Conservation (phyloP, 495 filamentous ascomycete genomes). For the Hyaloscypha bicolor region DNA sequence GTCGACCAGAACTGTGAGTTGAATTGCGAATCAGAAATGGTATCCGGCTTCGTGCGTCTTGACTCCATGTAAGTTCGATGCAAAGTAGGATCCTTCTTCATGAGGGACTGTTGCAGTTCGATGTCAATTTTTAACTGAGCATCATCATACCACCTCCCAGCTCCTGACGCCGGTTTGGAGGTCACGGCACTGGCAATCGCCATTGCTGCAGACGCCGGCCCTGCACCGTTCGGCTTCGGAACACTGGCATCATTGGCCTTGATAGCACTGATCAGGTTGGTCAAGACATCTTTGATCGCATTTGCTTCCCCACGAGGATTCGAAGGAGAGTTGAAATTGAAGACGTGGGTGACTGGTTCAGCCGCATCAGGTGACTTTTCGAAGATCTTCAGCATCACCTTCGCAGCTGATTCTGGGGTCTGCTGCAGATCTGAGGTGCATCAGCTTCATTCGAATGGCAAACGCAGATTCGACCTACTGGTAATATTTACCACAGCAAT, state of each 20-base stretch:
- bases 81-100: slow-evolving; percentile 73
- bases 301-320: slow-evolving; percentile 82
- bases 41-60: slow-evolving; percentile 74
- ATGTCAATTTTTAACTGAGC: slow-evolving; percentile 68
- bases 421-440: slow-evolving; percentile 76
- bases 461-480: slow-evolving; percentile 54
- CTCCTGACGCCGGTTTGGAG: slow-evolving; percentile 45
- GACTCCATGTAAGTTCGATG: slow-evolving; percentile 82
- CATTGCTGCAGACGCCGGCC: slow-evolving; percentile 48
- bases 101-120: slow-evolving; percentile 80
- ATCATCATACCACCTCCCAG: slow-evolving; percentile 74
- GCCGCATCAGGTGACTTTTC: slow-evolving; percentile 59
- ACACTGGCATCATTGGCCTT: slow-evolving; percentile 58
- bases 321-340: slow-evolving; percentile 78
- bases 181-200: slow-evolving; percentile 49
- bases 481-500: slow-evolving; percentile 76
- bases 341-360: slow-evolving; percentile 71
- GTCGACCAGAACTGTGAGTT: slow-evolving; percentile 92
- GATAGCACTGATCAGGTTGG: slow-evolving; percentile 69
- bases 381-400: slow-evolving; percentile 90
- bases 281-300: slow-evolving; percentile 77
- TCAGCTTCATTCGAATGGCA: slow-evolving; percentile 17
- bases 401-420: slow-evolving; percentile 76
- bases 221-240: slow-evolving; percentile 42
- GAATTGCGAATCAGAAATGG: slow-evolving; percentile 74